Base-by-base conservation (phyloP, 2,329 filamentous ascomycete genomes). In the Pseudogymnoascus pannorum region DNA sequence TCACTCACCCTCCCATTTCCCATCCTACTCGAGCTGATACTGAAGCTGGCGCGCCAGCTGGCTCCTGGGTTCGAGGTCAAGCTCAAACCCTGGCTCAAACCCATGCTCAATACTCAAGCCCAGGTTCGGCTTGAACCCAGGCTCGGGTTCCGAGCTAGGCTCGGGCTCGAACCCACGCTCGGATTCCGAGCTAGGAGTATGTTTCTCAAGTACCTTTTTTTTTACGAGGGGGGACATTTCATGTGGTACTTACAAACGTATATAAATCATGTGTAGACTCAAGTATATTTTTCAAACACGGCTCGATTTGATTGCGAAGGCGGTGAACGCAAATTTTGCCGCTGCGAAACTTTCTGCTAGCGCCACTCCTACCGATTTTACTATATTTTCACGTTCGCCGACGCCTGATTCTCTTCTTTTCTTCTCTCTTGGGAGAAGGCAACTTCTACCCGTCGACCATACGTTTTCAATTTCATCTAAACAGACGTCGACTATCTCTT, bases 381-480 rank as follows among this genome's bases (percentile, higher is more conserved):
- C 33, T 36, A 40, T 38, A 58, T 31, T 60, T 60, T 48, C 26
- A 14, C 14, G 20, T 42, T 31, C 35, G 26, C 24, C 38, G 40
- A 54, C 26, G 40, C 18, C 26, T 36, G 71, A 60, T 64, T 64
- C 42, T 62, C 64, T 67, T 71, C 69, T 75, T 75, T 71, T 76
- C 75, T 78, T 75, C 74, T 77, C 75, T 75, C 75, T 77, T 81
- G 79, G 79, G 79, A 78, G 78, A 80, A 80, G 78, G 75, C 74
- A 73, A 76, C 77, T 81, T 82, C 81, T 79, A 79, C 82, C 82
- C 82, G 81, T 81, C 81, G 80, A 77, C 77, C 77, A 73, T 74
- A 75, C 74, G 72, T 75, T 75, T 75, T 76, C 68, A 66, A 70
- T 71, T 64, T 71, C 72, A 68, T 67, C 60, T 36, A 58, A 63